Evolutionary conservation across 2,329 filamentous ascomycete species (phyloP).

Genomic region (Penicillium sumatraense): DNA sequence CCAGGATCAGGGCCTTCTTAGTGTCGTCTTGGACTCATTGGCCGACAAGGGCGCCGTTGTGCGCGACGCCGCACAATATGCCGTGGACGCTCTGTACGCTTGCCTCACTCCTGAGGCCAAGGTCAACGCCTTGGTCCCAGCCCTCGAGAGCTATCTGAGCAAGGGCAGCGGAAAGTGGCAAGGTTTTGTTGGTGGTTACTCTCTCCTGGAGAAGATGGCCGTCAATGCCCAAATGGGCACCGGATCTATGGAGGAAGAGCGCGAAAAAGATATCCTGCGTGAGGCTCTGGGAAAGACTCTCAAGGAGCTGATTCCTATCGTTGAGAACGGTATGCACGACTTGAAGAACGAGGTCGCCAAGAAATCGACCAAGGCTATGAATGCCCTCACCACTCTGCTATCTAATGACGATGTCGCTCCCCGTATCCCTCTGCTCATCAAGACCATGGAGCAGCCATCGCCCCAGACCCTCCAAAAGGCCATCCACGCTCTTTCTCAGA

Average conservation of each 20-base stretch:
- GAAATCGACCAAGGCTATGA: constrained; percentile 91
- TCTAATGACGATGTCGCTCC: constrained; percentile 97
- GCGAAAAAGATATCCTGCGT: constrained; percentile 85
- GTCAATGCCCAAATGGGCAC: constrained; percentile 88
- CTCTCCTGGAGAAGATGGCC: constrained; percentile 88
- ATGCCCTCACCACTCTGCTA: constrained; percentile 81
- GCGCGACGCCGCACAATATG: constrained; percentile 90
- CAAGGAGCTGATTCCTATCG: constrained; percentile 84
- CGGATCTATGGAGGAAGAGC: constrained; percentile 81
- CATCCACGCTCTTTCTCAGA: constrained; percentile 94
- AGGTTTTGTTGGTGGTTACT: constrained; percentile 84
- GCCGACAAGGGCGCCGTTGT: constrained; percentile 90
- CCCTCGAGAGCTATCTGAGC: constrained; percentile 73
- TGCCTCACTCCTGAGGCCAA: constrained; percentile 81
- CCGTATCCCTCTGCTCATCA: constrained; percentile 87
- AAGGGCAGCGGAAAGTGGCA: constrained; percentile 96
- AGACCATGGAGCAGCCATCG: constrained; percentile 93
- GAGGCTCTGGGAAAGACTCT: constrained; percentile 82
- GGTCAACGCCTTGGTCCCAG: constrained; percentile 79
- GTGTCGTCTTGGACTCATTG: constrained; percentile 78
- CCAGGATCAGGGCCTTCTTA: constrained; percentile 76
- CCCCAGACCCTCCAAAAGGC: constrained; percentile 88
- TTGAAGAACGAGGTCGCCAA: constrained; percentile 84
- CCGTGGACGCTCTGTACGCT: constrained; percentile 83
- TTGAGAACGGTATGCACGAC: constrained; percentile 94